Evolutionary conservation across 805 yeast species (phyloP), one percentile per base, ranked within the genome.

Genomic region (Candida chilensis): DNA sequence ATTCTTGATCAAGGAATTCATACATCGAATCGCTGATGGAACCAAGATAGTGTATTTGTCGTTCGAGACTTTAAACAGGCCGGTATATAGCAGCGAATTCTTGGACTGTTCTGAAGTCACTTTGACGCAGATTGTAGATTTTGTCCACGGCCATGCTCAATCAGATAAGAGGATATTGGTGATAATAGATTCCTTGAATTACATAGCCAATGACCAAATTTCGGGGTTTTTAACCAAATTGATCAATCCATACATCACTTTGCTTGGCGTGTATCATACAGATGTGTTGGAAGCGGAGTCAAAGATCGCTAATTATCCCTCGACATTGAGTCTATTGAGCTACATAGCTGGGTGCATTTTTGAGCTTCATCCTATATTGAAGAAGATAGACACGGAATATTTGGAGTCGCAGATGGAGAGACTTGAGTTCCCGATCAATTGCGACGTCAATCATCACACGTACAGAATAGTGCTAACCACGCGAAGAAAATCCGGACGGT

Each of bases 401-500:
- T 39, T 69, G 15, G 73, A 66, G 8, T 46, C 46, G 5, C 44
- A 53, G 8, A 30, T 72, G 1, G 39, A 52, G 3, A 47, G 44
- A 11, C 52, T 78, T 27, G 53, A 60, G 26, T 44, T 80, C 12
- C 81, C 83, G 3, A 54, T 62, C 1, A 37, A 39, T 27, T 21
- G 28, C 5, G 67, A 67, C 2, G 46, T 68, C 30, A 82, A 86
- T 44, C 52, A 57, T 20, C 37, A 52, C 2, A 37, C 17, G 1
- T 80, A 74, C 50, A 54, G 54, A 21, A 46, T 78, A 3, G 59
- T 57, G 3, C 48, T 92, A 32, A 74, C 69, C 5, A 82, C 78
- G 42, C 67, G 92, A 34, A 67, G 96, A 32, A 83, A 83, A 45
- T 82, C 95, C 0, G 98, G 98, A 0, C 67, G 96, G 30, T 71